These are phyloP conservation scores for Acer campestre DNA, from an alignment of 345 rosid species.

Conservation along the genomic window DNA sequence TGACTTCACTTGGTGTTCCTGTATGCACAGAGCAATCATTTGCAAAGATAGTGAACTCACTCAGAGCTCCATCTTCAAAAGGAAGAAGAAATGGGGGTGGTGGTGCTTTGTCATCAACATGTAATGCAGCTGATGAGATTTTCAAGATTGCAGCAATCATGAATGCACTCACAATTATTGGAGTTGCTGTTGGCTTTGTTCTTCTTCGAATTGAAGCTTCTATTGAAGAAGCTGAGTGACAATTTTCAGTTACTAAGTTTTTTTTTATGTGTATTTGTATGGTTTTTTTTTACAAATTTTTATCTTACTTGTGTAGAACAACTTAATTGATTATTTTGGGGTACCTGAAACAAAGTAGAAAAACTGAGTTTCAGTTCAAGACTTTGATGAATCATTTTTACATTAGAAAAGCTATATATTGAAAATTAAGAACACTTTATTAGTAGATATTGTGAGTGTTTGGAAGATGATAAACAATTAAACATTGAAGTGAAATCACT, in stretches of 20 bases:
- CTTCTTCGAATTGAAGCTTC: slow-evolving; percentile 51
- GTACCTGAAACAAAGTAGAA: neutral
- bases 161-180: slow-evolving; percentile 51
- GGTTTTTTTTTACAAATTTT: neutral
- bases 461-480: too few species aligned
- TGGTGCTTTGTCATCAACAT: slow-evolving; percentile 41
- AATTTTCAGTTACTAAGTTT: neutral
- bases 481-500: too few species aligned
- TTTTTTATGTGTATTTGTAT: neutral
- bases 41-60: slow-evolving; percentile 48
- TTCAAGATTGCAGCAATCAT: slow-evolving; percentile 55
- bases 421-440: too few species aligned
- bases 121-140: slow-evolving; percentile 44
- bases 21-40: slow-evolving; percentile 37
- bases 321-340: slow-evolving; percentile 9
- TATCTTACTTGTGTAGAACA: slow-evolving; percentile 7
- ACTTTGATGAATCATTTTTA: neutral
- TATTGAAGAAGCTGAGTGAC: slow-evolving; percentile 43
- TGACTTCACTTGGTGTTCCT: slow-evolving; percentile 41
- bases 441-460: too few species aligned
- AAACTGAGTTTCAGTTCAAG: slow-evolving; percentile 5
- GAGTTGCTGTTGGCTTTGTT: slow-evolving; percentile 55
- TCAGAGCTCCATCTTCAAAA: slow-evolving; percentile 30
- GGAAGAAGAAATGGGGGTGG: slow-evolving; percentile 33
- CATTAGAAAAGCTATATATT: too few species aligned